Conservation (phyloP, 345 rosid genomes). For the Eucalyptus melliodora region DNA sequence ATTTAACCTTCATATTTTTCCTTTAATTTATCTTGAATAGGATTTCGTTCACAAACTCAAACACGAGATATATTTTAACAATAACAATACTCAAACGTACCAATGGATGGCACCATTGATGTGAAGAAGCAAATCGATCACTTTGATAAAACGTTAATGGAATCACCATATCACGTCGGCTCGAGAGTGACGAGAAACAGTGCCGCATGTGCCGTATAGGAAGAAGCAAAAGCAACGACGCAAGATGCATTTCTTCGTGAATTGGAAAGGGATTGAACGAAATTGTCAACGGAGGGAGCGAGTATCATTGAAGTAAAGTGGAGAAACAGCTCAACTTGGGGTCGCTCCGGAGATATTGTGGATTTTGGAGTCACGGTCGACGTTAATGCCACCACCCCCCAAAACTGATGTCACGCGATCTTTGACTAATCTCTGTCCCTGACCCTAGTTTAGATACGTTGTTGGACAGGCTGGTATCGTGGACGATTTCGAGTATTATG, state of each 20-base stretch:
- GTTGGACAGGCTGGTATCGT: not conserved
- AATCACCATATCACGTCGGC: not conserved
- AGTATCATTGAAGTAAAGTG: not conserved
- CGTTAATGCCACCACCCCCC: not conserved
- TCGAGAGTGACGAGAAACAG: not conserved
- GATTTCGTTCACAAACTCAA: too few species aligned
- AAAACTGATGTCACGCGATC: not conserved
- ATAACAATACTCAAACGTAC: rapidly evolving
- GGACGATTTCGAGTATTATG: not conserved
- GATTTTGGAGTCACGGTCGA: not conserved
- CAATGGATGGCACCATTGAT: not conserved
- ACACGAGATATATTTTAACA: too few species aligned
- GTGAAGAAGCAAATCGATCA: not conserved
- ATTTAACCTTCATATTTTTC: too few species aligned
- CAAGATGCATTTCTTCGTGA: not conserved
- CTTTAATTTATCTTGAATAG: too few species aligned
- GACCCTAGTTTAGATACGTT: not conserved
- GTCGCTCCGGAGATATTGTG: not conserved
- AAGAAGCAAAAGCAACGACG: not conserved
- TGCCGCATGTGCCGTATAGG: not conserved
- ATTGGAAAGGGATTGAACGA: not conserved
- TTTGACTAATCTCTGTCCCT: not conserved
- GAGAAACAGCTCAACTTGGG: not conserved
- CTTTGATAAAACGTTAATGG: not conserved
- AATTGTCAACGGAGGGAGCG: not conserved